These are phyloP conservation scores for Ceratocystis variospora DNA, from an alignment of 2,329 filamentous ascomycete species.

Conservation along the genomic window DNA sequence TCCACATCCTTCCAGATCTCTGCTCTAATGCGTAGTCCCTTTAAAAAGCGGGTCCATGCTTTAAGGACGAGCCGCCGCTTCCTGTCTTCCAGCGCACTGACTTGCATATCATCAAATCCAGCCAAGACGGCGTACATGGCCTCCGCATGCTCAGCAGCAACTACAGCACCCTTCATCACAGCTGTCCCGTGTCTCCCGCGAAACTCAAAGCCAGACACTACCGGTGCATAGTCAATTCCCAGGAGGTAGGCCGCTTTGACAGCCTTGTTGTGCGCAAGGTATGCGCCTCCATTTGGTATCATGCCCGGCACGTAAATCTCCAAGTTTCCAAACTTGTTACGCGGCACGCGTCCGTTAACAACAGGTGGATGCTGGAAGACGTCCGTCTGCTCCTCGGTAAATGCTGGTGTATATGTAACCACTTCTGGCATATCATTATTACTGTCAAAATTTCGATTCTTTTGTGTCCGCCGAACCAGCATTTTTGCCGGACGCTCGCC, in stretches of 20 bases:
- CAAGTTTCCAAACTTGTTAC: constrained; percentile 87
- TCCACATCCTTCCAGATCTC: constrained; percentile 35
- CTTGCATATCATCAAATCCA: constrained; percentile 52
- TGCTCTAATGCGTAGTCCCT: constrained; percentile 62
- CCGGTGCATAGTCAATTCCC: constrained; percentile 74
- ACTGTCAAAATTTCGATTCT: constrained; percentile 24
- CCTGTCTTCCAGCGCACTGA: constrained; percentile 51
- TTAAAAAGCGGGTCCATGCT: constrained; percentile 55
- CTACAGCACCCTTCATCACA: constrained; percentile 62
- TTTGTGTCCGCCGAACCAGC: constrained; percentile 27
- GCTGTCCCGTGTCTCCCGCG: constrained; percentile 75
- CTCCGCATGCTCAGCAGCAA: constrained; percentile 57
- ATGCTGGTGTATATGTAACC: constrained; percentile 41
- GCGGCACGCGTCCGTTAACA: constrained; percentile 60
- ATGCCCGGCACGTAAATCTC: constrained; percentile 87
- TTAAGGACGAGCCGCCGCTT: constrained; percentile 59
- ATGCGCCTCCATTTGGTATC: constrained; percentile 68
- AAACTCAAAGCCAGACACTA: constrained; percentile 82
- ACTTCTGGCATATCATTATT: constrained; percentile 25
- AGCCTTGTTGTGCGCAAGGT: constrained; percentile 49
- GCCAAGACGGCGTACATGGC: constrained; percentile 56
- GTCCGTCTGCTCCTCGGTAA: constrained; percentile 51
- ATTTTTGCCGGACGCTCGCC: constrained; percentile 75
- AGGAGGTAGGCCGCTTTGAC: constrained; percentile 59
- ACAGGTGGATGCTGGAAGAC: constrained; percentile 65